These are phyloP conservation scores for Mucor sp. DNA, from an alignment of 371 early-diverging fungal genomes.

Conservation along the genomic window DNA sequence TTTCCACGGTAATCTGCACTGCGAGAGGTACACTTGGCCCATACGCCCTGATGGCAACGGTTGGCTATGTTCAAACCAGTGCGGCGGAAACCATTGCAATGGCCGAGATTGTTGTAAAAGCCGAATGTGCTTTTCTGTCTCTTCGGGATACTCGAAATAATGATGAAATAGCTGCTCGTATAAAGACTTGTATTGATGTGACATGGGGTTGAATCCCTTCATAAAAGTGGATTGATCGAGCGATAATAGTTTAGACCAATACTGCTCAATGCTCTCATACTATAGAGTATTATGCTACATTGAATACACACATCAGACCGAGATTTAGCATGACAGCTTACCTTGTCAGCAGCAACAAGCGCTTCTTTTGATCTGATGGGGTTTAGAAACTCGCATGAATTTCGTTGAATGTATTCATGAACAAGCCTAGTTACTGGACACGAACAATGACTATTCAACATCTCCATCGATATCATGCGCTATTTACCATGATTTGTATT, in stretches of 20 bases:
- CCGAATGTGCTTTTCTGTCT: neutral
- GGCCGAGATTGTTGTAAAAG: neutral
- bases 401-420: conserved; percentile 17
- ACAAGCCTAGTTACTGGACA: neutral
- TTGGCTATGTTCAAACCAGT: conserved; percentile 15
- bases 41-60: conserved; percentile 16
- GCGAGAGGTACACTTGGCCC: conserved; percentile 20
- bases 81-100: conserved; percentile 16
- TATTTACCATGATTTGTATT: neutral
- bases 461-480: neutral
- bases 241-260: conserved; percentile 10
- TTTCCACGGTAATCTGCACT: conserved; percentile 13
- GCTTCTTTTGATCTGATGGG: conserved; percentile 4
- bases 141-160: conserved; percentile 17
- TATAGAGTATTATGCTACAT: neutral
- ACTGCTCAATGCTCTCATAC: neutral
- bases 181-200: conserved; percentile 2
- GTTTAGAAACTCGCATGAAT: conserved; percentile 16
- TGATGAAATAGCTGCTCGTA: conserved; percentile 22
- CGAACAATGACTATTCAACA: neutral
- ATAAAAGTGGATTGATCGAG: conserved; percentile 13
- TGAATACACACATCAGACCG: neutral
- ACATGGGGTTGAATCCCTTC: conserved; percentile 19
- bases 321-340: neutral
- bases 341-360: neutral